Base-by-base conservation (phyloP, 2,329 filamentous ascomycete species). In the Tympanopsis confertula region DNA sequence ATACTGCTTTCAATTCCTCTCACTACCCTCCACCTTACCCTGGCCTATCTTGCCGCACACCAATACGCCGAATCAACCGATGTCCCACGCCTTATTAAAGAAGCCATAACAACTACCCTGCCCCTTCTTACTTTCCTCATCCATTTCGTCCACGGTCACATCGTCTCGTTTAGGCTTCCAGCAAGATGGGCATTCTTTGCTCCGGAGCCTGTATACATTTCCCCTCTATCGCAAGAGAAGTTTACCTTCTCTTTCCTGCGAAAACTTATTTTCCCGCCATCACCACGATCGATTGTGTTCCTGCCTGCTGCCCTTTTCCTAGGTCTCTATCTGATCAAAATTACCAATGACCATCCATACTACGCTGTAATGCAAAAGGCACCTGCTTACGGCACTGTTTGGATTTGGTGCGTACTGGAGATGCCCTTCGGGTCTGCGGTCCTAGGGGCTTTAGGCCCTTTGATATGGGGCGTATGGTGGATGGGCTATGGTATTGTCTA, bases 41-140 rank as follows among this genome's bases (percentile, higher is more conserved):
- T 66, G 22, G 53, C 57, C 24, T 63, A 60, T 43, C 52, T 66
- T 20, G 62, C 63, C 2, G 59, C 62, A 13, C 61, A 66, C 45
- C 63, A 66, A 45, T 66, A 65, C 44, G 58, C 60, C 1, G 54
- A 64, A 47, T 46, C 51, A 3, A 56, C 55, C 38, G 46, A 53
- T 3, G 33, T 58, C 4, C 41, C 48, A 13, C 45, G 43, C n/a
- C 48, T 61, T 5, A 29, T 58, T 5, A 49, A 49, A 39, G 54
- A 62, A 20, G 59, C 62, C 1, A 29, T 55, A 2, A 50, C 57
- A 20, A 47, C 56, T 5, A 57, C 61, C 0, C 60, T 66, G 17
- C 63, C 63, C 1, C 52, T 58, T 3, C 48, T 66, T 14, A 59
- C 58, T 4, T 48, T 63, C 14, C 41, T 64, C n/a, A 52, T 66